Evolutionary conservation across 108 stramenopile species (phyloP).

Genomic region (Parietichytrium sp.): DNA sequence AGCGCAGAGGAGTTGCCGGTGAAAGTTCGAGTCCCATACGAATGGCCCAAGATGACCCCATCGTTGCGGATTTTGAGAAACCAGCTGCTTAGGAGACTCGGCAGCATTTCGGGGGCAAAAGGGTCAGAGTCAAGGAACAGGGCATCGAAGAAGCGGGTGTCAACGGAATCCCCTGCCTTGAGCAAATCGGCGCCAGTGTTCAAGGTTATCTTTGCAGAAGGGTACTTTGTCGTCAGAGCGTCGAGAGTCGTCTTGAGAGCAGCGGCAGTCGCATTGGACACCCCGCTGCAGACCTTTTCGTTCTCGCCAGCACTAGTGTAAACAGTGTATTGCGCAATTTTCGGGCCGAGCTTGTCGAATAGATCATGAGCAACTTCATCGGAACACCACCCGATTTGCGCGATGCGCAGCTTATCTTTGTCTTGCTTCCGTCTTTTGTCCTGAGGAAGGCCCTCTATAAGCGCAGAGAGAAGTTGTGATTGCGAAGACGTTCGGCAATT

Average conservation of each 20-base stretch:
- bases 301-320: background rate
- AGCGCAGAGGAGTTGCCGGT: background rate
- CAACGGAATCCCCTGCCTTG: background rate
- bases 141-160: background rate
- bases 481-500: background rate
- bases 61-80: slow-evolving; percentile 26
- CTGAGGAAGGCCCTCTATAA: background rate
- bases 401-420: background rate
- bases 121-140: background rate
- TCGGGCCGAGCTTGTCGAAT: background rate
- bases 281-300: background rate
- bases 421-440: background rate
- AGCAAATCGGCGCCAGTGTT: no score
- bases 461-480: background rate
- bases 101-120: background rate
- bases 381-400: background rate
- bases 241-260: background rate
- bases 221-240: background rate
- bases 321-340: background rate
- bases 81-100: background rate
- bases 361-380: background rate
- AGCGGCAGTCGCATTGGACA: background rate
- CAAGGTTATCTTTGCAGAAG: no score
- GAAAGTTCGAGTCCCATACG: background rate
- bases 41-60: background rate